Conservation (phyloP, 768 basidiomycete species). For the Pulveroboletus sp. region DNA sequence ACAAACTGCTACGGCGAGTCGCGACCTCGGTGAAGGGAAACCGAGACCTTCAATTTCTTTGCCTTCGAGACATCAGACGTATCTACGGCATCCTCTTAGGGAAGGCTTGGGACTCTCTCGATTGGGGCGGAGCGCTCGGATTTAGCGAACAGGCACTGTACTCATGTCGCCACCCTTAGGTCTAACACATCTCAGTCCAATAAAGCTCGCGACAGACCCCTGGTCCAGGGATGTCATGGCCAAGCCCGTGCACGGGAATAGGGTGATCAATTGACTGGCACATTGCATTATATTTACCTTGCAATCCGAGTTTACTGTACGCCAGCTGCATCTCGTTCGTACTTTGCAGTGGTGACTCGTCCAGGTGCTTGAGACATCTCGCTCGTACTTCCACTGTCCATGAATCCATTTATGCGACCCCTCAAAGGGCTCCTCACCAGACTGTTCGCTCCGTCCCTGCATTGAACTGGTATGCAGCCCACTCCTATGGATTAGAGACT, state of each 20-base stretch:
- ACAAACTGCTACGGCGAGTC: not conserved
- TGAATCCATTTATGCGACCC: not conserved
- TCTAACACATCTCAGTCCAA: constrained; percentile 44
- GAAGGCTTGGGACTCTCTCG: constrained; percentile 38
- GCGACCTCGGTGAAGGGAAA: constrained; percentile 45
- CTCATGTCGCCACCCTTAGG: constrained; percentile 34
- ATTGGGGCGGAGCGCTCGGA: constrained; percentile 56
- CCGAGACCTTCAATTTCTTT: constrained; percentile 43
- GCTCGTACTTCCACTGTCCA: not conserved
- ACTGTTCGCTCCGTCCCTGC: not conserved
- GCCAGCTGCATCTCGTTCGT: not conserved
- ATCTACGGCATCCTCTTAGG: constrained; percentile 8
- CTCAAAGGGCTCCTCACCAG: not conserved
- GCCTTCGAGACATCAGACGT: constrained; percentile 6
- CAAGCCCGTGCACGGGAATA: not conserved
- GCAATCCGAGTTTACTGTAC: not conserved
- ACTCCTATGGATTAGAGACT: too few relatives aligned
- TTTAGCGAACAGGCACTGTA: constrained; percentile 33
- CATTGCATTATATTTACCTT: not conserved
- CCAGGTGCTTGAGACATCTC: not conserved
- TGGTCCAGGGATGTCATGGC: constrained; percentile 28
- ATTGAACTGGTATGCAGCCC: not conserved
- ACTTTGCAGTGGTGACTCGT: not conserved
- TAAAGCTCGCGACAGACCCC: constrained; percentile 40
- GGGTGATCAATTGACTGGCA: not conserved